These are phyloP conservation scores for Magnusiomyces fungicola DNA, from an alignment of 1,139 yeast species.

Conservation along the genomic window DNA sequence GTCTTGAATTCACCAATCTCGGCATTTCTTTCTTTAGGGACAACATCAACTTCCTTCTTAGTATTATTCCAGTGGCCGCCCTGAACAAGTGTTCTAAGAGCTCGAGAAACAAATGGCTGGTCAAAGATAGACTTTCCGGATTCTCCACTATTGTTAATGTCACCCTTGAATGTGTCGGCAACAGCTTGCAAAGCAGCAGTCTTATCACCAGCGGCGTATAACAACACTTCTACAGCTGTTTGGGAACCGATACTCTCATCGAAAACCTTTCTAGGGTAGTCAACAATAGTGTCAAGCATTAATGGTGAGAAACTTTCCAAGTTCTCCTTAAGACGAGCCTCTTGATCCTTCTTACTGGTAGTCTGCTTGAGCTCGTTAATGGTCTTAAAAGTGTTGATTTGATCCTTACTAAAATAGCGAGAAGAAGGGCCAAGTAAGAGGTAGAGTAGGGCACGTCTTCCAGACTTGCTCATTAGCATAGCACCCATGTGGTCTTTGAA, in stretches of 20 bases:
- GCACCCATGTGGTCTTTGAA: constrained; percentile 50
- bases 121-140: constrained; percentile 55
- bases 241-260: constrained; percentile 76
- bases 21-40: constrained; percentile 28
- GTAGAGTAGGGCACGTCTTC: constrained; percentile 84
- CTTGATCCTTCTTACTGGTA: constrained; percentile 82
- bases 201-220: constrained; percentile 37
- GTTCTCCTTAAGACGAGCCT: constrained; percentile 65
- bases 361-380: constrained; percentile 60
- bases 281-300: constrained; percentile 49
- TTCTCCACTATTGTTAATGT: constrained; percentile 36
- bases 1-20: constrained; percentile 52
- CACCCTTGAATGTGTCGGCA: constrained; percentile 24
- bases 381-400: constrained; percentile 50
- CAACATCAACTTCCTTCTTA: constrained; percentile 43
- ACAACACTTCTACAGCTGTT: constrained; percentile 65
- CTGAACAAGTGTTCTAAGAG: constrained; percentile 71
- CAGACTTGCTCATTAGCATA: constrained; percentile 62
- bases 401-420: constrained; percentile 70
- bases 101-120: constrained; percentile 69
- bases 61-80: constrained; percentile 64
- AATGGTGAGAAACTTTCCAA: constrained; percentile 58
- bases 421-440: constrained; percentile 61
- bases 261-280: constrained; percentile 45
- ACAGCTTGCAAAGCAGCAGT: constrained; percentile 60